Evolutionary conservation across 2,329 filamentous ascomycete genomes (phyloP), one percentile per base, ranked within the genome.

Genomic region (Phyllosticta paracitricarpa): DNA sequence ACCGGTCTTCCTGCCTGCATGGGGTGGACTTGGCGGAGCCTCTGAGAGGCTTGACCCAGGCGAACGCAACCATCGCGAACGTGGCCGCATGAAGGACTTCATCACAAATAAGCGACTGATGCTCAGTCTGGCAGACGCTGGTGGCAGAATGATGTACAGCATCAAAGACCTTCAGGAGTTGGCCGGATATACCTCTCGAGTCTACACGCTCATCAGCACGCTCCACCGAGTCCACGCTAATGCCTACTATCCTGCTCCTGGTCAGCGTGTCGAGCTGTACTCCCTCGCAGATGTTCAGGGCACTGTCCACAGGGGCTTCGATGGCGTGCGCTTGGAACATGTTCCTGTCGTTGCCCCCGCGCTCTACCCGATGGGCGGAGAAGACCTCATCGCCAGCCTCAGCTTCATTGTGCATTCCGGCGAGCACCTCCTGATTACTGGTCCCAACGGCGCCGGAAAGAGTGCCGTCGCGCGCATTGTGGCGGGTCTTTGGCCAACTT

Each of bases 91-190:
- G 90, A 94, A 95, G 77, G 91, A 96, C 35, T 99, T 99, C 76
- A 97, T 99, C 75, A 99, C 94, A 12, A 99, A 99, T 78, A 97
- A 99, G 75, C 86, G 94, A 4, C 86, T 99, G 51, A 97, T 99
- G 94, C 83, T 99, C 33, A 97, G 93, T 17, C 83, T 99, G 48
- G 94, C 94, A 9, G 94, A 99, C 75, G 94, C 94, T 1, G 94
- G 94, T 63, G 93, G 93, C 26, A 84, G 94, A 55, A 97, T 99
- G 91, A 99, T 99, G 94, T 99, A 99, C 79, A 94, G 89, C 64
- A 96, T 99, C 79, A 99, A 99, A 76, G 95, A 99, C 70, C 84
- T 99, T 40, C 92, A 92, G 1, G 94, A 99, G 72, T 81, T 99
- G 35, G 94, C 94, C 4, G 94, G 94, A 24, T 95, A 97, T 77